Evolutionary conservation across 2,329 filamentous ascomycete species (phyloP), one percentile per base, ranked within the genome.

Genomic region (Zymoseptoria ardabiliae): DNA sequence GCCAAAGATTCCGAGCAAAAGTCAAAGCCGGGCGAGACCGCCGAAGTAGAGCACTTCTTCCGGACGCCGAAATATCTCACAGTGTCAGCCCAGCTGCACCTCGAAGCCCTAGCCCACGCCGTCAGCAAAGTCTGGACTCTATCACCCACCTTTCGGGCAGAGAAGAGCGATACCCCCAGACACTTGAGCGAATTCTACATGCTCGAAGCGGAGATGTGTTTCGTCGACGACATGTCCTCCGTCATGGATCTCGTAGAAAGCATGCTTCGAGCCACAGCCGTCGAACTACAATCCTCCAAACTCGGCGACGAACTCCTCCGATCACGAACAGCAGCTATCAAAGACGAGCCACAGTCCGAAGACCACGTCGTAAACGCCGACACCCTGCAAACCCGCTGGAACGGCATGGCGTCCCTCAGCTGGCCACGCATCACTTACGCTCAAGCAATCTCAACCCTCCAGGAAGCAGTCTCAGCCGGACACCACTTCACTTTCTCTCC

Each of bases 131-230:
- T 97, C 7, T 99, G 94, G 92, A 89, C 92, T 1, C 77, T 99
- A 10, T 94, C 92, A 4, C 94, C 94, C 2, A 95, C 91, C 0
- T 99, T 99, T 71, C 85, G 94, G 45, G 94, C 94, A 3, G 94
- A 97, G 74, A 87, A 86, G 71, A 97, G 91, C 74, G 92, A 97
- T 70, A 97, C 94, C 0, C 87, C 91, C 5, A 86, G 94, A 25
- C 94, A 99, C 75, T 79, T 99, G 62, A 96, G 91, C 77, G 94
- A 99, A 71, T 97, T 99, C 70, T 97, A 97, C 76, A 97, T 99
- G 94, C 83, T 99, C 2, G 94, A 99, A 75, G 92, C 87, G 17
- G 94, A 99, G 74, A 79, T 92, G 72, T 87, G 85, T 69, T 96
- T 96, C 72, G 83, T 87, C 50, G 81, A 89, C 53, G 78, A 85